Evolutionary conservation across 73 alveolate genomes (phyloP).

Genomic region (Effrenium voratum): DNA sequence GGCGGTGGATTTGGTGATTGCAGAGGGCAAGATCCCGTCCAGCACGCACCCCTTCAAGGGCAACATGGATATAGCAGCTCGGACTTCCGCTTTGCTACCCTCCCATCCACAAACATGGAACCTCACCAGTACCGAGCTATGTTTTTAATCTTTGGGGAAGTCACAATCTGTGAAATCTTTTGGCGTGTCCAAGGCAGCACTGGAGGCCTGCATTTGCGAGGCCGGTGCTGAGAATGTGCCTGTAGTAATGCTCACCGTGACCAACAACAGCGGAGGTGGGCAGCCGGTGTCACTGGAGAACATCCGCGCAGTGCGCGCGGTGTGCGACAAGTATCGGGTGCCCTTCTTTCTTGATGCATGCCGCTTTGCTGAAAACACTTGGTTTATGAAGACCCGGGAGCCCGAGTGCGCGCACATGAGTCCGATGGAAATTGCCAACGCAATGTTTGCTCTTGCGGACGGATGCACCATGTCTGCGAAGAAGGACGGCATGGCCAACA

Average conservation of each 20-base stretch:
- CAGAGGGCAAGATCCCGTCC: slow-evolving; percentile 94
- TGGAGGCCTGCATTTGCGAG: slow-evolving; percentile 41
- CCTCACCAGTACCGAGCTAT: no score
- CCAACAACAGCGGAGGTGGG: slow-evolving; percentile 96
- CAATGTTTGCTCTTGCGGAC: slow-evolving; percentile 92
- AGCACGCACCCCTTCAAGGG: slow-evolving; percentile 95
- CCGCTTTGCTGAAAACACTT: slow-evolving; percentile 94
- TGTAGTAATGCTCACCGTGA: slow-evolving; percentile 94
- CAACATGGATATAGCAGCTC: slow-evolving; percentile 95
- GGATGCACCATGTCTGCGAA: slow-evolving; percentile 93
- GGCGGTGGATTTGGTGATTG: slow-evolving; percentile 94
- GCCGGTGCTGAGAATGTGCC: slow-evolving; percentile 58
- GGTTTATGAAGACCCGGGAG: slow-evolving; percentile 92
- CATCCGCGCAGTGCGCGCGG: slow-evolving; percentile 94
- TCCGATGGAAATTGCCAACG: slow-evolving; percentile 86
- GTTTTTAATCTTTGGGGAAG: no score
- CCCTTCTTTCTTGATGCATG: slow-evolving; percentile 94
- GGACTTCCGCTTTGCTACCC: no score
- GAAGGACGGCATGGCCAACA: slow-evolving; percentile 94
- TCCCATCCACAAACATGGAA: no score
- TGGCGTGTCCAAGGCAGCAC: no score
- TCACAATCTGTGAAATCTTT: no score
- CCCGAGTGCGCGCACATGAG: slow-evolving; percentile 80
- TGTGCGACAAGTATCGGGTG: slow-evolving; percentile 95
- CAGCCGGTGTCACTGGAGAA: slow-evolving; percentile 96